Evolutionary conservation across 192 early-diverging fungal genomes (phyloP), one percentile per base, ranked within the genome.

Genomic region (Gryganskiella cystojenkinii): DNA sequence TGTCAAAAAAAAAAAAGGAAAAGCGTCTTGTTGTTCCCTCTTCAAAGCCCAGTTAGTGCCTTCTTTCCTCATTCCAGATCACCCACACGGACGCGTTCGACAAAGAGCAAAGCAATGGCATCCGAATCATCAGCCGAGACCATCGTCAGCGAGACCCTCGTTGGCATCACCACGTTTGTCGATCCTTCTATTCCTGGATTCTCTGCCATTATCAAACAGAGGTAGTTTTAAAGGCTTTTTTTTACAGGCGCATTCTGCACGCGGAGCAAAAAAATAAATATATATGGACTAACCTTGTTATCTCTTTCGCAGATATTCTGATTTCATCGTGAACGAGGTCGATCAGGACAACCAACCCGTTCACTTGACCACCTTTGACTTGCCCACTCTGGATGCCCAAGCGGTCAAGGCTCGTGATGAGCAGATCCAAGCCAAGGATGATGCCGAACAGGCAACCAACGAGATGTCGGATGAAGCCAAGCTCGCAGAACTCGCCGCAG

Each of bases 241-340:
- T 24, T 27, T 34, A 1, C 7, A n/a, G 27, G 20, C 24, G 20
- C 24, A 50, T n/a, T n/a, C n/a, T 9, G 20, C 11, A 25, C 11
- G 20, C 11, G 20, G 8, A 22, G 3, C 15, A 19, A 34, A 14
- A 17, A 2, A 22, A 35, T 6, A 17, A 20, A 44, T 4, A 17
- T 14, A 14, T 28, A 60, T 17, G 24, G 35, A 33, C 17, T 10
- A 58, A 11, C 1, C 4, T 50, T 17, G 3, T 25, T 54, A 33
- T 64, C 20, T 42, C 28, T 28, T 56, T 24, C 19, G 72, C 70
- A 93, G 96, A 67, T 92, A 85, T 52, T 81, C 88, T 0, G 97
- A 99, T 76, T 99, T 99, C 81, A 81, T 95, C 35, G 97, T 99
- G 27, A 91, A 95, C 81, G 97, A 99, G 86, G 91, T 99, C 19